A percentile compares a stretch with the other conserved stretches of the same genome.
phyloP scores from a whole-genome alignment of 2,329 filamentous ascomycete species.

The Orbilia quercus region DNA sequence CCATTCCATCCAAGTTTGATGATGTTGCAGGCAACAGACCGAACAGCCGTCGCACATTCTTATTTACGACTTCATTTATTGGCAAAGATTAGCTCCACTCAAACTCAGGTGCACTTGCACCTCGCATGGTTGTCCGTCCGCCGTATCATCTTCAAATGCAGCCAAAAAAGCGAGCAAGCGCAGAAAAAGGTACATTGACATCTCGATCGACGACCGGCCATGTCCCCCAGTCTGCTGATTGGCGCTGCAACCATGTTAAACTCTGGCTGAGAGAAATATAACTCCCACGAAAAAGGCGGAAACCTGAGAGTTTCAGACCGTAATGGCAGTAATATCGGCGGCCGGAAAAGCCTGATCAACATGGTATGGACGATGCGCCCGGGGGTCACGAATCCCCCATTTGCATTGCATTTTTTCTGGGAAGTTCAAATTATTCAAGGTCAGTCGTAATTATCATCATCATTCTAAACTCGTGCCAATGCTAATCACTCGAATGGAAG shows the following conservation, averaged over 20 bases:
- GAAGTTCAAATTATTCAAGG: conserved; percentile 38
- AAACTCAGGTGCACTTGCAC: too few relatives aligned
- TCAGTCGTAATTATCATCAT: conserved; percentile 18
- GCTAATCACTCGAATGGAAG: conserved; percentile 50
- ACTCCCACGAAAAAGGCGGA: conserved; percentile 32
- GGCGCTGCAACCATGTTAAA: conserved; percentile 49
- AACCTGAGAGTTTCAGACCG: conserved; percentile 56
- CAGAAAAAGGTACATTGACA: conserved; percentile 5
- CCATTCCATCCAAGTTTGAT: background rate
- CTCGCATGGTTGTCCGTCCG: too few relatives aligned
- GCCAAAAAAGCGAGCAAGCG: background rate
- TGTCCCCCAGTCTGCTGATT: conserved; percentile 39
- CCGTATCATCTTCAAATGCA: too few relatives aligned
- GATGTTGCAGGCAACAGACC: conserved; percentile 11
- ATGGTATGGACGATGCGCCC: conserved; percentile 44
- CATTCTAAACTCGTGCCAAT: conserved; percentile 48
- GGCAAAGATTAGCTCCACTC: too few relatives aligned
- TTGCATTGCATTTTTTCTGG: conserved; percentile 22
- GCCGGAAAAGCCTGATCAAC: conserved; percentile 44
- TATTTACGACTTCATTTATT: too few relatives aligned
- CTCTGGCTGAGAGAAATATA: conserved; percentile 50
- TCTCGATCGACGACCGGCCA: conserved; percentile 15
- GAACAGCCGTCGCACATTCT: conserved; percentile 1
- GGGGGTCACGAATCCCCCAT: conserved; percentile 6
- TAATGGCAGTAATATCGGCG: conserved; percentile 50